Percentiles rank a stretch among this genome's conserved stretches.
Evolutionary conservation across 805 yeast genomes (phyloP).

Genomic region (Zygosaccharomyces rouxii): DNA sequence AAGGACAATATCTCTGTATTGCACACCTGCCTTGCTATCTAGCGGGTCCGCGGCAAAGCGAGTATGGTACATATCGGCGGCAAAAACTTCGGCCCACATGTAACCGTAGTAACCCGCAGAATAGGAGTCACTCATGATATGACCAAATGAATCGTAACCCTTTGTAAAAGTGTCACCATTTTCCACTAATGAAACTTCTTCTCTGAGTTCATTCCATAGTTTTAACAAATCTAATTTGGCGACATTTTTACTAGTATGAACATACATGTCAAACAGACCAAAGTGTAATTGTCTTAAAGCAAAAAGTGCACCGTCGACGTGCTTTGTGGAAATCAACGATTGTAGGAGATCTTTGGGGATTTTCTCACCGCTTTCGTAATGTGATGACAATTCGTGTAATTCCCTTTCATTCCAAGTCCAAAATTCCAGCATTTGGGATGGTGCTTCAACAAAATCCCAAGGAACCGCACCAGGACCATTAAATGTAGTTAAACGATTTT

Average conservation of each 20-base stretch:
- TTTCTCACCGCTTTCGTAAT: constrained; percentile 56
- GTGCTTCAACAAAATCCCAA: constrained; percentile 88
- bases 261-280: constrained; percentile 69
- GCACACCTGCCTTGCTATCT: constrained; percentile 54
- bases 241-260: constrained; percentile 54
- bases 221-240: constrained; percentile 44
- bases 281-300: constrained; percentile 74
- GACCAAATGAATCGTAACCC: constrained; percentile 76
- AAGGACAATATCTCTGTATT: constrained; percentile 66
- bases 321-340: constrained; percentile 58
- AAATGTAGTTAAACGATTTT: constrained; percentile 60
- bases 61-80: constrained; percentile 74
- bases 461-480: constrained; percentile 70
- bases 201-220: constrained; percentile 64
- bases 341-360: constrained; percentile 55
- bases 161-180: constrained; percentile 52
- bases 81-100: constrained; percentile 80
- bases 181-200: constrained; percentile 55
- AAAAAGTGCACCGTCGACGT: constrained; percentile 70
- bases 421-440: constrained; percentile 83
- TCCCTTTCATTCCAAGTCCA: constrained; percentile 78
- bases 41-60: constrained; percentile 66
- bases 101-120: constrained; percentile 86
- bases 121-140: constrained; percentile 74
- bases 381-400: constrained; percentile 56